Evolutionary conservation across 345 rosid species (phyloP).

Genomic region (Zanthoxylum bungeanum): DNA sequence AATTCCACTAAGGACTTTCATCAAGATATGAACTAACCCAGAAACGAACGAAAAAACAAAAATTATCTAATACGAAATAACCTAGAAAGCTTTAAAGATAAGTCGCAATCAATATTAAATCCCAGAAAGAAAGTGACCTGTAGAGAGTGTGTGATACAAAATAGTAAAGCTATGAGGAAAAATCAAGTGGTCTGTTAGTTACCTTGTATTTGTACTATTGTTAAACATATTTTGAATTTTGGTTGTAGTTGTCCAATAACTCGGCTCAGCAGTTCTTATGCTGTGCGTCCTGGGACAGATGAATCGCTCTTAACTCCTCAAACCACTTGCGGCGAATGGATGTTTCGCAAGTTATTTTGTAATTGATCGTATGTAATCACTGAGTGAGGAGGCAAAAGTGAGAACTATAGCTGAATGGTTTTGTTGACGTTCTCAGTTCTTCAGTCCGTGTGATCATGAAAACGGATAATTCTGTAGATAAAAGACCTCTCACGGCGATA

Average conservation of each 20-base stretch:
- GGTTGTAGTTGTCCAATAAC: neutral
- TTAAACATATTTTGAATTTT: neutral
- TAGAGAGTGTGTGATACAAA: neutral
- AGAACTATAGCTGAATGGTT: neutral
- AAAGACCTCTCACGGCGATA: conserved; percentile 63
- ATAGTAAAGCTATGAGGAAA: neutral
- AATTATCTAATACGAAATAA: neutral
- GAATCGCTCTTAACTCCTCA: neutral
- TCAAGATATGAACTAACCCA: neutral
- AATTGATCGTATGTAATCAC: neutral
- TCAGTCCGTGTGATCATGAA: conserved; percentile 55
- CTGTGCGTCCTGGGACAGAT: neutral
- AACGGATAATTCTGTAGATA: conserved; percentile 59
- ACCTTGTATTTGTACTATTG: neutral
- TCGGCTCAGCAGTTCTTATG: neutral
- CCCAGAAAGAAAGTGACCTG: neutral
- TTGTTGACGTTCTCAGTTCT: conserved; percentile 17
- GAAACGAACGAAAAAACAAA: neutral
- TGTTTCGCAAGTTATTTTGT: neutral
- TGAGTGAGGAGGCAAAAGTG: neutral
- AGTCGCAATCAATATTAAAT: neutral
- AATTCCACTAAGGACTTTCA: neutral
- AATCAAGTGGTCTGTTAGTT: neutral
- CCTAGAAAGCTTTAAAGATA: neutral
- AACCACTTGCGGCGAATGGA: neutral